Evolutionary conservation across 495 filamentous ascomycete species (phyloP).

Genomic region (Aspergillus homomorphus): DNA sequence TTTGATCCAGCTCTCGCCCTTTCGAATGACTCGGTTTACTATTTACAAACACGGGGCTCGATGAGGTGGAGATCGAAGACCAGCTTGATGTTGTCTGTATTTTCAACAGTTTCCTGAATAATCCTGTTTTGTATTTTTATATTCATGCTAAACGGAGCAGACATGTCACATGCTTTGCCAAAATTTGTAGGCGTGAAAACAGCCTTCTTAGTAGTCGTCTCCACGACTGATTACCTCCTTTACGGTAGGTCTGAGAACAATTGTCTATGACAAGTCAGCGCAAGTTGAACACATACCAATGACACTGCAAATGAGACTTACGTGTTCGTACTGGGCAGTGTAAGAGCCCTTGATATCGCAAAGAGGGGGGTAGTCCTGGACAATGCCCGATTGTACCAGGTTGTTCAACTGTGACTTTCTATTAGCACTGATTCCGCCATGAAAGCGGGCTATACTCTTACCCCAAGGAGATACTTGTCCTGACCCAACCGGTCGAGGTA

Average conservation of each 20-base stretch:
- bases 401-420: slow-evolving; percentile 69
- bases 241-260: slow-evolving; percentile 78
- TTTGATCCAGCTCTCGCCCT: not conserved
- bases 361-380: slow-evolving; percentile 86
- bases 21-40: slow-evolving; percentile 24
- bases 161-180: not conserved
- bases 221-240: slow-evolving; percentile 94
- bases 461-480: slow-evolving; percentile 83
- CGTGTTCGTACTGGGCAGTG: slow-evolving; percentile 93
- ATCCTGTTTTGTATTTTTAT: slow-evolving; percentile 11
- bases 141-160: not conserved
- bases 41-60: not conserved
- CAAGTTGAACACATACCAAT: not conserved
- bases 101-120: slow-evolving; percentile 4
- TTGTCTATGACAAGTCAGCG: slow-evolving; percentile 58
- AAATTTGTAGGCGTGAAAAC: not conserved
- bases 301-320: slow-evolving; percentile 42
- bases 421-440: slow-evolving; percentile 24
- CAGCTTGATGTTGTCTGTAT: not conserved
- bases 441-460: slow-evolving; percentile 39
- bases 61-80: not conserved
- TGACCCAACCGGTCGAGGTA: slow-evolving; percentile 84
- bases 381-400: slow-evolving; percentile 76
- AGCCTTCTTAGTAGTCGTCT: slow-evolving; percentile 68
- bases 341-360: slow-evolving; percentile 93